These are phyloP conservation scores for Delonix regia DNA, from an alignment of 306 rosid genomes.

Conservation along the genomic window DNA sequence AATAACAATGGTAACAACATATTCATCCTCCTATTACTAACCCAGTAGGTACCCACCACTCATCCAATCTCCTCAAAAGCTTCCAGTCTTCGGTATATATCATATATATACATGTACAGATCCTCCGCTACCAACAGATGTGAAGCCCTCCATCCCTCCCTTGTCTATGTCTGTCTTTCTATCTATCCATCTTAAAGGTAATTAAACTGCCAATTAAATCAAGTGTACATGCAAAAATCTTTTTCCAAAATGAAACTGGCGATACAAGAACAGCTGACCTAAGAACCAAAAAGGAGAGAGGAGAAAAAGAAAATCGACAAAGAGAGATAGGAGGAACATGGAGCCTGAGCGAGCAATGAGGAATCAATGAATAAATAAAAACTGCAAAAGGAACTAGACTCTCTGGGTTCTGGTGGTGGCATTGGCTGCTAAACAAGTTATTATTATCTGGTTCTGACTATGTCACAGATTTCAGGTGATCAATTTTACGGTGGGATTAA, in stretches of 20 bases:
- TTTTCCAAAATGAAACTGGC: slow-evolving; percentile 29
- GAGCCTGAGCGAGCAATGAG: slow-evolving; percentile 83
- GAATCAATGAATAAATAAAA: slow-evolving; percentile 90
- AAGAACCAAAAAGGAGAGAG: slow-evolving; percentile 30
- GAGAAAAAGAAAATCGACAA: slow-evolving; percentile 13
- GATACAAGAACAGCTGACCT: slow-evolving; percentile 52
- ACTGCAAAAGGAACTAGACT: slow-evolving; percentile 67
- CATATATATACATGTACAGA: slow-evolving; percentile 69
- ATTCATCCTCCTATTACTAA: slow-evolving; percentile 60
- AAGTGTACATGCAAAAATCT: slow-evolving; percentile 45
- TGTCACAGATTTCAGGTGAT: slow-evolving; percentile 60
- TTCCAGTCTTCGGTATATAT: slow-evolving; percentile 60
- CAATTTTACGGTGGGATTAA: slow-evolving; percentile 49
- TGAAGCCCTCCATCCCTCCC: slow-evolving; percentile 37
- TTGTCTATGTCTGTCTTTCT: slow-evolving; percentile 37
- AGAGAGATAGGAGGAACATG: slow-evolving; percentile 52
- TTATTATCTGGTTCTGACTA: slow-evolving; percentile 64
- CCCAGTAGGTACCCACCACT: slow-evolving; percentile 60
- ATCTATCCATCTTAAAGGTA: slow-evolving; percentile 47
- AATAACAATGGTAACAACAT: slow-evolving; percentile 46
- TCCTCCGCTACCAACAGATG: slow-evolving; percentile 58
- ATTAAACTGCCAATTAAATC: slow-evolving; percentile 47
- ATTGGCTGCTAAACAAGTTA: slow-evolving; percentile 60
- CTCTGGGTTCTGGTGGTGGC: slow-evolving; percentile 62
- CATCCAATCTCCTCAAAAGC: slow-evolving; percentile 60